These are phyloP conservation scores for Tolypocladium inflatum DNA, from an alignment of 2,329 filamentous ascomycete genomes.

Conservation along the genomic window DNA sequence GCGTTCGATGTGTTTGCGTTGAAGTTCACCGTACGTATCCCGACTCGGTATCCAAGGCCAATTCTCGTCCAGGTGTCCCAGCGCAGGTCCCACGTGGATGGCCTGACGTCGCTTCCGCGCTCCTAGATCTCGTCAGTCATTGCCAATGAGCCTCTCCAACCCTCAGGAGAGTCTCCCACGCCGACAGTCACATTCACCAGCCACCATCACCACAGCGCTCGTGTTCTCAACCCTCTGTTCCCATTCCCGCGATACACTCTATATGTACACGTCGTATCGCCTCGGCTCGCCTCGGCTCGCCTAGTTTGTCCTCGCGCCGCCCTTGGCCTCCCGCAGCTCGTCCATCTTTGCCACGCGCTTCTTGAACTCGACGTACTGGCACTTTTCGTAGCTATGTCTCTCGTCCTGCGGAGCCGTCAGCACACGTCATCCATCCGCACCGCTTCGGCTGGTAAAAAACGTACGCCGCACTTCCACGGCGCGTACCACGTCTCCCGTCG, in stretches of 20 bases:
- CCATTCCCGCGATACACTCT: neutral
- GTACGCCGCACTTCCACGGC: constrained; percentile 95
- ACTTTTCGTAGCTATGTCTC: constrained; percentile 97
- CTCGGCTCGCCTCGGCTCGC: neutral
- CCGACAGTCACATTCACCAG: neutral
- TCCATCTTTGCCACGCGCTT: constrained; percentile 98
- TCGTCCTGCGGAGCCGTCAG: constrained; percentile 56
- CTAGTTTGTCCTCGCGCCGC: constrained; percentile 76
- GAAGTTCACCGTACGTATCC: neutral
- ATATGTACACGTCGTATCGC: neutral
- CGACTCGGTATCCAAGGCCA: neutral
- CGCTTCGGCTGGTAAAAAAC: constrained; percentile 17
- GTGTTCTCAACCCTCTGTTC: constrained; percentile 1
- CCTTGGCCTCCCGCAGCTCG: constrained; percentile 80
- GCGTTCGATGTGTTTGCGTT: too few species aligned
- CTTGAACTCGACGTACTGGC: constrained; percentile 98
- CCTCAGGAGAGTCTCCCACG: too few species aligned
- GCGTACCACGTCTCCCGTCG: constrained; percentile 86
- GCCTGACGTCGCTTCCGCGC: neutral
- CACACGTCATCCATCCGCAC: neutral
- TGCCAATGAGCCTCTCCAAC: neutral
- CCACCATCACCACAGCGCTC: neutral
- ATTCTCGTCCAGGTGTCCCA: neutral
- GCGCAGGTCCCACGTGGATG: neutral
- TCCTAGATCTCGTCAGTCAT: neutral